Percentiles rank a stretch among this genome's conserved stretches.
These are phyloP conservation scores for Massariosphaeria phaeospora DNA, from an alignment of 495 filamentous ascomycete genomes.

Conservation along the genomic window DNA sequence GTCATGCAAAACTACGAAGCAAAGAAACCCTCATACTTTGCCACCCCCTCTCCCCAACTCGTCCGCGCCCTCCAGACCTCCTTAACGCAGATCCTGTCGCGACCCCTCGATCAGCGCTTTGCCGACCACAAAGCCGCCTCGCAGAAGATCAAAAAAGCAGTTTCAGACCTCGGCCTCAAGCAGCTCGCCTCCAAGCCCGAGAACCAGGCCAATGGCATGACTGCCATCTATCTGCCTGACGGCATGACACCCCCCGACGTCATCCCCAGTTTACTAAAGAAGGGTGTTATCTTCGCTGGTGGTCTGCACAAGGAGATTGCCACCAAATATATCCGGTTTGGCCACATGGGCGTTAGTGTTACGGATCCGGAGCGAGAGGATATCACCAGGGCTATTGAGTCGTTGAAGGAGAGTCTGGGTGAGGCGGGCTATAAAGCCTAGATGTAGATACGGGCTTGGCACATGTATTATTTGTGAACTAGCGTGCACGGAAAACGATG, in stretches of 20 bases:
- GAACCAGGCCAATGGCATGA: constrained; percentile 95
- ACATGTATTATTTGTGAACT: neutral
- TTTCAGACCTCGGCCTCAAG: constrained; percentile 74
- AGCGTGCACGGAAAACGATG: no score
- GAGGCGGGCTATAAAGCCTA: constrained; percentile 56
- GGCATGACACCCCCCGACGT: constrained; percentile 72
- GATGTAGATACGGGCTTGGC: neutral
- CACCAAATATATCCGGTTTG: constrained; percentile 67
- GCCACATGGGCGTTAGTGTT: constrained; percentile 96
- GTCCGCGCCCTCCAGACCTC: constrained; percentile 91
- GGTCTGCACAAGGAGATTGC: constrained; percentile 87
- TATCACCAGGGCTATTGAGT: constrained; percentile 74
- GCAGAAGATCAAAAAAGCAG: constrained; percentile 73
- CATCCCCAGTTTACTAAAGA: constrained; percentile 79
- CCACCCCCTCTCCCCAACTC: constrained; percentile 90
- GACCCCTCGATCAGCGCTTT: constrained; percentile 74
- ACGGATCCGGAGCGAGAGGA: constrained; percentile 61
- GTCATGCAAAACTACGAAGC: constrained; percentile 99
- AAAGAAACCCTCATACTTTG: constrained; percentile 95
- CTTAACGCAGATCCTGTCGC: constrained; percentile 76
- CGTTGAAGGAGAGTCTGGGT: constrained; percentile 64
- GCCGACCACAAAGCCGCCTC: constrained; percentile 69
- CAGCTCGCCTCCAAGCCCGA: constrained; percentile 79
- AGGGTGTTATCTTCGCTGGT: constrained; percentile 88
- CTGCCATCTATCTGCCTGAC: constrained; percentile 90